phyloP scores from a whole-genome alignment of 2,329 filamentous ascomycete species.

The Botrytis sinoallii region DNA sequence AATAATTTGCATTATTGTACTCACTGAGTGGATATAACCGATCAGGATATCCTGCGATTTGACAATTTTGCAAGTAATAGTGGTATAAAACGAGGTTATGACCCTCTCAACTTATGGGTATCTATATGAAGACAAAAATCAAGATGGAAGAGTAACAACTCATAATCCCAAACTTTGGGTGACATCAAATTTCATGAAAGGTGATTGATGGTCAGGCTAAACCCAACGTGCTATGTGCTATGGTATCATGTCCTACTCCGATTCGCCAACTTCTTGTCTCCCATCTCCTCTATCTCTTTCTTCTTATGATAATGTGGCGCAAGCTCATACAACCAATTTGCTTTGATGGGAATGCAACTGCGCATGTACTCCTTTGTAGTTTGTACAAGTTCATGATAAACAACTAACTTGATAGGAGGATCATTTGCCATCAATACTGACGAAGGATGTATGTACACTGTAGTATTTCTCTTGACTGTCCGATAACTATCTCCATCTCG shows the following conservation, averaged over 20 bases:
- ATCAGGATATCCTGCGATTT: background rate
- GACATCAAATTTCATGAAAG: background rate
- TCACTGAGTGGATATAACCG: too few relatives aligned
- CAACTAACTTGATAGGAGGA: conserved; percentile 74
- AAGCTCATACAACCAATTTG: conserved; percentile 81
- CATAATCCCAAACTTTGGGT: background rate
- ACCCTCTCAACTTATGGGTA: background rate
- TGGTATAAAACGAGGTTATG: background rate
- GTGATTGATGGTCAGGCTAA: background rate
- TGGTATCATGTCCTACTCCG: conserved; percentile 10
- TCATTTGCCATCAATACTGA: conserved; percentile 75
- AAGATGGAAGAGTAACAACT: background rate
- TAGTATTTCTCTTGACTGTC: conserved; percentile 85
- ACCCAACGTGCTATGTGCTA: background rate
- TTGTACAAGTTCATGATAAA: conserved; percentile 81
- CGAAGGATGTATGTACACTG: conserved; percentile 88
- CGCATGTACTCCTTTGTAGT: conserved; percentile 93
- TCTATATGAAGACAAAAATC: background rate
- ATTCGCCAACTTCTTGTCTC: conserved; percentile 74
- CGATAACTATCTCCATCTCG: conserved; percentile 83
- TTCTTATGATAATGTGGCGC: conserved; percentile 95
- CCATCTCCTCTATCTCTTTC: conserved; percentile 79
- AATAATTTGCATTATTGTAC: too few relatives aligned
- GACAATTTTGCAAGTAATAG: background rate
- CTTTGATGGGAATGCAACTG: conserved; percentile 78